phyloP scores from a whole-genome alignment of 805 yeast genomes.

The Scheffersomyces coipomensis region DNA sequence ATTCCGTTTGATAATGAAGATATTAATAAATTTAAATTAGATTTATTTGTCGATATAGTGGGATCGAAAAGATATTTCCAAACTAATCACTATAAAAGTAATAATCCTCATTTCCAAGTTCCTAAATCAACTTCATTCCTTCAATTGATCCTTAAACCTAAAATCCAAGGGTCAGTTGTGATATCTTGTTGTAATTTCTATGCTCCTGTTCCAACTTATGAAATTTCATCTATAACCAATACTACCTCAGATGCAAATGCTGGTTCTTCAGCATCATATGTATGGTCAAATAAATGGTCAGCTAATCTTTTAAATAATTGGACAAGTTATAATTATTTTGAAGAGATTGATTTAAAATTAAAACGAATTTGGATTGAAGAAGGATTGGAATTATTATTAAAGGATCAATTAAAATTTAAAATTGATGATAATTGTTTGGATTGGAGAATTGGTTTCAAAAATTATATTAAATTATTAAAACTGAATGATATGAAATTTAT shows the following conservation, averaged over 20 bases:
- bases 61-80: slow-evolving; percentile 41
- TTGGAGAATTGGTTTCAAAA: slow-evolving; percentile 36
- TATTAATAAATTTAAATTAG: slow-evolving; percentile 27
- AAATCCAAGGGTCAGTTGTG: slow-evolving; percentile 25
- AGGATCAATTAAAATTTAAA: slow-evolving; percentile 26
- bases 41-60: slow-evolving; percentile 35
- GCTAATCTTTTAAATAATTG: slow-evolving; percentile 26
- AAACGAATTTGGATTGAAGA: slow-evolving; percentile 32
- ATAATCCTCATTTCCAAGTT: slow-evolving; percentile 24
- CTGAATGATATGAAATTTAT: slow-evolving; percentile 32
- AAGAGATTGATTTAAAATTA: slow-evolving; percentile 25
- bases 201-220: slow-evolving; percentile 30
- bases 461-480: slow-evolving; percentile 22
- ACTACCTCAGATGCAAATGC: slow-evolving; percentile 24
- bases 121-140: slow-evolving; percentile 28
- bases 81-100: slow-evolving; percentile 21
- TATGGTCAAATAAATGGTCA: slow-evolving; percentile 36
- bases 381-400: slow-evolving; percentile 24
- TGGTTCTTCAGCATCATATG: background rate
- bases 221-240: slow-evolving; percentile 23
- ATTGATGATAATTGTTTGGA: slow-evolving; percentile 28
- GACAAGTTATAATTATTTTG: slow-evolving; percentile 32
- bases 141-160: slow-evolving; percentile 36
- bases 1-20: slow-evolving; percentile 10
- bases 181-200: slow-evolving; percentile 36